Evolutionary conservation across 1,284 basidiomycete genomes (phyloP), one percentile per base, ranked within the genome.

Genomic region (Inonotus obliquus): DNA sequence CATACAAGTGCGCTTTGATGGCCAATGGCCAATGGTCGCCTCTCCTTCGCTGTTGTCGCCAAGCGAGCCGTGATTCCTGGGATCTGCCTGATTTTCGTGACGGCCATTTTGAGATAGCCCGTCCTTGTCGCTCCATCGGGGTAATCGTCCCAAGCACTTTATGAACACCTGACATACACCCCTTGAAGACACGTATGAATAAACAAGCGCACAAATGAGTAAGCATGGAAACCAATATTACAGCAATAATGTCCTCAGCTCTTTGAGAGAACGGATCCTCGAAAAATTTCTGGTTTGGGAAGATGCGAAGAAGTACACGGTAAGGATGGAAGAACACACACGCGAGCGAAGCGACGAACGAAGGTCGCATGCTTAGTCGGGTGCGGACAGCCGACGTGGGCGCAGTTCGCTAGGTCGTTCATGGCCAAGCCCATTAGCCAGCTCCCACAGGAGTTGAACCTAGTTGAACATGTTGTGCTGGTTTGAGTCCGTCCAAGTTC

Each of bases 11-110:
- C 13, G 7, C 11, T 9, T 35, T 39, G 37, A 41, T 45, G 45
- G 55, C 55, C 55, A 57, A 57, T 57, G 23, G 23, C 27, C 37
- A 41, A 14, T 19, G 23, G 19, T 17, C 54, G 54, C 41, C 54
- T 55, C 54, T 55, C 13, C 54, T 19, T 7, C 14, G 7, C 9
- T 29, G 29, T 47, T n/a, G 41, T 32, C 55, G 55, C 55, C 55
- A 57, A 57, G 45, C 29, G 32, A 57, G 39, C 41, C 51, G 51
- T n/a, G 27, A 52, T 52, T 35, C 11, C 2, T 9, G 41, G 55
- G 29, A 55, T 55, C 17, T 35, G 51, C 25, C 13, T 52, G 6
- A 32, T 52, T 52, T 4, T 52, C 32, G 2, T n/a, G 29, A 35
- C n/a, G 23, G 7, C 7, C 47, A 27, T 10, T 49, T 27, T 29